These are phyloP conservation scores for Pseudogymnoascus sp. DNA, from an alignment of 2,329 filamentous ascomycete species.

Conservation along the genomic window DNA sequence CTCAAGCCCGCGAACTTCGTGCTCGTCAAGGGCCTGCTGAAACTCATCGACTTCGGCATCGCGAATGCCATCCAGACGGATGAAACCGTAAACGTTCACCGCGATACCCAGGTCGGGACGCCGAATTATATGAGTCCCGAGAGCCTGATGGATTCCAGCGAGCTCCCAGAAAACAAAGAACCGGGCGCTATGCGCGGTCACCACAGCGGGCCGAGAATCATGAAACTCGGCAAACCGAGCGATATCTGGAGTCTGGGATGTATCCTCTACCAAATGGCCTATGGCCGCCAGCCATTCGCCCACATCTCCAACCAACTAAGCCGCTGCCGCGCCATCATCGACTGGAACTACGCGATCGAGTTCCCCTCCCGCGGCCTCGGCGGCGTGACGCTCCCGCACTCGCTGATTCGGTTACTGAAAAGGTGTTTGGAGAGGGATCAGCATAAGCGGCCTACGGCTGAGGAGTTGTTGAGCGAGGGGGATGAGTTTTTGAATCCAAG, in stretches of 20 bases:
- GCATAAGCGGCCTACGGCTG: constrained; percentile 53
- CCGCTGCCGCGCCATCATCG: constrained; percentile 78
- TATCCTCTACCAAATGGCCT: constrained; percentile 96
- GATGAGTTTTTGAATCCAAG: constrained; percentile 58
- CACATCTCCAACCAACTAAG: constrained; percentile 84
- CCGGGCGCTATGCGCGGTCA: constrained; percentile 21
- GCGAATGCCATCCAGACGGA: constrained; percentile 94
- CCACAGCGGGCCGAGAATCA: constrained; percentile 54
- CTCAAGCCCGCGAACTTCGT: constrained; percentile 97
- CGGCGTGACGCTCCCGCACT: constrained; percentile 48
- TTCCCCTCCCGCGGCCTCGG: constrained; percentile 64
- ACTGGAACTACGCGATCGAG: constrained; percentile 64
- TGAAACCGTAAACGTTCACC: constrained; percentile 93
- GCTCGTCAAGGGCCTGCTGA: constrained; percentile 78
- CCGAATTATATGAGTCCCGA: constrained; percentile 99
- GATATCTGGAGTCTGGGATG: constrained; percentile 96
- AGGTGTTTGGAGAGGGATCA: constrained; percentile 55
- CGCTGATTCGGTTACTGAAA: constrained; percentile 52
- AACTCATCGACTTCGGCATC: constrained; percentile 97
- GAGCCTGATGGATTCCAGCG: constrained; percentile 80
- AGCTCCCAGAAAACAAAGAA: constrained; percentile 36
- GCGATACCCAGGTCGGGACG: constrained; percentile 89
- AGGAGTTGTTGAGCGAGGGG: constrained; percentile 47
- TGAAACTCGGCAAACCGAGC: constrained; percentile 92
- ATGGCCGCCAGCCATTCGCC: constrained; percentile 90